A percentile compares a stretch with the other conserved stretches of the same genome.
These are phyloP conservation scores for Mortierella claussenii DNA, from an alignment of 192 early-diverging fungal genomes.

Conservation along the genomic window DNA sequence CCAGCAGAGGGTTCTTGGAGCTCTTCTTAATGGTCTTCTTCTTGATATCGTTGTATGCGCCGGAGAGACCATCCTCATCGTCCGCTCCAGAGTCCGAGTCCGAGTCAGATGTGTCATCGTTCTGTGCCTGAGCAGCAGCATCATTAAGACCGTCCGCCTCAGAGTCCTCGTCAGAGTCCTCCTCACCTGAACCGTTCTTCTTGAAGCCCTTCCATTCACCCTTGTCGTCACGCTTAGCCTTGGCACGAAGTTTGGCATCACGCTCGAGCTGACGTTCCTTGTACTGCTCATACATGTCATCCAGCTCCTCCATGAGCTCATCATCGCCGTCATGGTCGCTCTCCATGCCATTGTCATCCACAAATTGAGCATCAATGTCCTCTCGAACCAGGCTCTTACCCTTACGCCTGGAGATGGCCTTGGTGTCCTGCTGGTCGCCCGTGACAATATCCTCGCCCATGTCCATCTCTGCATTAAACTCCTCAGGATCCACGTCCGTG, in stretches of 20 bases:
- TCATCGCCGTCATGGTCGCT: slow-evolving; percentile 51
- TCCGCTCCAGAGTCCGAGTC: slow-evolving; percentile 58
- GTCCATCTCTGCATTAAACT: slow-evolving; percentile 50
- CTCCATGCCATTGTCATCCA: slow-evolving; percentile 34
- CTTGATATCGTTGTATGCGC: slow-evolving; percentile 21
- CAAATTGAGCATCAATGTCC: slow-evolving; percentile 47
- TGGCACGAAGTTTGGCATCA: slow-evolving; percentile 80
- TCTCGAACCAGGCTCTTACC: slow-evolving; percentile 56
- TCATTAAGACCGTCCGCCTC: no score
- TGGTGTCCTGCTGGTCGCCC: slow-evolving; percentile 48
- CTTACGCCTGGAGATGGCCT: slow-evolving; percentile 62
- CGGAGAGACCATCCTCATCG: slow-evolving; percentile 54
- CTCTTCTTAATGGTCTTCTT: slow-evolving; percentile 54
- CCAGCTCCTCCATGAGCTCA: slow-evolving; percentile 74
- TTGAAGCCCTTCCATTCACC: slow-evolving; percentile 76
- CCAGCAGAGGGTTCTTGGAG: slow-evolving; percentile 59
- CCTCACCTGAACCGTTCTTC: slow-evolving; percentile 56
- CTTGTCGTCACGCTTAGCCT: slow-evolving; percentile 73
- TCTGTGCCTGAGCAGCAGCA: slow-evolving; percentile 1
- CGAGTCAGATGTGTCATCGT: slow-evolving; percentile 36
- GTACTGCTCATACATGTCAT: slow-evolving; percentile 77
- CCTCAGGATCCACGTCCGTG: slow-evolving; percentile 57
- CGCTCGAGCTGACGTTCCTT: slow-evolving; percentile 75
- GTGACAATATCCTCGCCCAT: slow-evolving; percentile 60
- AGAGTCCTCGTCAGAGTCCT: slow-evolving; percentile 51